Evolutionary conservation across 202 grass and related monocot genomes (phyloP), one percentile per base, ranked within the genome.

Genomic region (Bolboschoenoplectus hybrid): DNA sequence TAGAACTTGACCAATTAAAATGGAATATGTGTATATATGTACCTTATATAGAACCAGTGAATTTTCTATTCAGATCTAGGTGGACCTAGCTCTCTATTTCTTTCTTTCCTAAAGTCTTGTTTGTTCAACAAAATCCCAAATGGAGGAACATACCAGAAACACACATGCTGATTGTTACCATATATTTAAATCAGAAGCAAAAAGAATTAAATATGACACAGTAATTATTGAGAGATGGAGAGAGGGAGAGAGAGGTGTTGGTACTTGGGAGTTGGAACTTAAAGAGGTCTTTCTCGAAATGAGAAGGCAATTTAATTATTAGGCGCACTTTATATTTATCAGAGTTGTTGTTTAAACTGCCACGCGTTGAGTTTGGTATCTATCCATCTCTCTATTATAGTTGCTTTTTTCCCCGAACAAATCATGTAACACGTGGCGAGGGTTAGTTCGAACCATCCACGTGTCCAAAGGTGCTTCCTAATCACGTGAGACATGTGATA

Each of bases 351-450:
- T 71, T 46, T 46, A 19, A 53, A 75, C 16, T 20, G 72, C 72
- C 72, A 75, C 72, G 72, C 47, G 20, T 75, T 75, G 20, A 56
- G 50, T 77, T 77, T 77, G 74, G 50, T 56, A 56, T 39, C 74
- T 45, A 38, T 49, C 69, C 26, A 39, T 76, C 73, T 11, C 57
- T 78, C 51, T 57, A 39, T 79, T 41, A 5, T 56, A 40, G 52
- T 60, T 1, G 39, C 75, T 60, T 79, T 79, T 60, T 26, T 26
- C 26, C 26, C 14, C 7, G 14, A 60, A 60, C 13, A 13, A 79
- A 26, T 26, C 5, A n/a, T 19, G 75, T 34, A 58, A 58, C 35
- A 79, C 75, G 52, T 60, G 52, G 75, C 75, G 13, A 40, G 13
- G 3, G 2, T 1, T 14, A 79, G n/a, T 58, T 20, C 19, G 36